phyloP scores from a whole-genome alignment of 192 early-diverging fungal genomes.

The Fimicolochytrium jonesii region DNA sequence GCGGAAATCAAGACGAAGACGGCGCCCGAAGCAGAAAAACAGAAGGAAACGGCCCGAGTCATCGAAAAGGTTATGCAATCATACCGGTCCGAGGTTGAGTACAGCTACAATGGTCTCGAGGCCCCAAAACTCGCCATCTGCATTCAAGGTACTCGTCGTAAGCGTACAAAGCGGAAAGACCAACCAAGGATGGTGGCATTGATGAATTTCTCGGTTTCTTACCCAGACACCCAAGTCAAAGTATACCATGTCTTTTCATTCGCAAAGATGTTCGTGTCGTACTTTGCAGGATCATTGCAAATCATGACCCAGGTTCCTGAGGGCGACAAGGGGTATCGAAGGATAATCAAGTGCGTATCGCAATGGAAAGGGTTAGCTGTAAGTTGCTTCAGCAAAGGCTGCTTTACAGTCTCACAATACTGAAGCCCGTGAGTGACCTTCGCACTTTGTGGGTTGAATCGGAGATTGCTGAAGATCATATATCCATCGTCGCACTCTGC shows the following conservation, averaged over 20 bases:
- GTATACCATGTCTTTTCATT: background rate
- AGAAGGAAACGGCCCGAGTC: conserved; percentile 4
- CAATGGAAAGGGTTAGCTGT: no score
- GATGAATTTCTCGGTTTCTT: background rate
- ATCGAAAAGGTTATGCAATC: conserved; percentile 3
- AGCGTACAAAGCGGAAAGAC: background rate
- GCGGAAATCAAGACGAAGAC: background rate
- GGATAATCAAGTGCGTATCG: no score
- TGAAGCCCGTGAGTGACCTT: no score
- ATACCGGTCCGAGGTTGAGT: background rate
- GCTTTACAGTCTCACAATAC: no score
- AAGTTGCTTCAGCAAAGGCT: no score
- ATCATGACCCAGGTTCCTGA: background rate
- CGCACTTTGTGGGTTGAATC: no score
- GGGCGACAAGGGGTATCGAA: no score
- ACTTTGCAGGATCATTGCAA: background rate
- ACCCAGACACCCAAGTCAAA: background rate
- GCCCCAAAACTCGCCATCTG: background rate
- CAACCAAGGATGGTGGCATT: background rate
- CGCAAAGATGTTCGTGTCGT: background rate
- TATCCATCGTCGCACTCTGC: no score
- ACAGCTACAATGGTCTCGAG: background rate
- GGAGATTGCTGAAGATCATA: no score
- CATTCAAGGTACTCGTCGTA: background rate
- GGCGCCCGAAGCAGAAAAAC: background rate